phyloP scores from a whole-genome alignment of 2,329 filamentous ascomycete species.

The Beauveria varroae region DNA sequence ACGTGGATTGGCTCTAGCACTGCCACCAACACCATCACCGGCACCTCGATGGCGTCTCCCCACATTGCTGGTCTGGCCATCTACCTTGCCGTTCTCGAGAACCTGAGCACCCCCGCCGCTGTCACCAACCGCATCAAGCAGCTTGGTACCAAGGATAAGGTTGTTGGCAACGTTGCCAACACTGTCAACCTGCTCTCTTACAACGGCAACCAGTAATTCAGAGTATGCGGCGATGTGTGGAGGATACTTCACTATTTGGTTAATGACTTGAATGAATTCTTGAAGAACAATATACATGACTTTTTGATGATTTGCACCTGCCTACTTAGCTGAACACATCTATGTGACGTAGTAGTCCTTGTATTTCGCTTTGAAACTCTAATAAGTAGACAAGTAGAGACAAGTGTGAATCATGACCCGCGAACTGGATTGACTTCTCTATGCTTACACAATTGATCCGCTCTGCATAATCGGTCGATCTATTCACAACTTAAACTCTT shows the following conservation, averaged over 20 bases:
- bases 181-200: constrained; percentile 7
- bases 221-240: not conserved
- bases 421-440: too few species aligned
- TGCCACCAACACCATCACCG: constrained; percentile 31
- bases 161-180: not conserved
- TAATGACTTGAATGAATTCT: not conserved
- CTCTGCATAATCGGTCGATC: too few species aligned
- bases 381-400: too few species aligned
- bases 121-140: constrained; percentile 4
- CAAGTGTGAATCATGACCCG: too few species aligned
- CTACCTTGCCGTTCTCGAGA: constrained; percentile 19
- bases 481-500: too few species aligned
- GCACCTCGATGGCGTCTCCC: constrained; percentile 47
- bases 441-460: too few species aligned
- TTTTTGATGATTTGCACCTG: not conserved
- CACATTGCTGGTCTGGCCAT: constrained; percentile 27
- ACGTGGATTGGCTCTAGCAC: constrained; percentile 32
- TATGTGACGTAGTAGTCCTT: too few species aligned
- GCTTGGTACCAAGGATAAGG: not conserved
- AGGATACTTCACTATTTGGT: not conserved
- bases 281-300: not conserved
- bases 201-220: constrained; percentile 4
- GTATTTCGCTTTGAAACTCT: too few species aligned
- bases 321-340: too few species aligned
- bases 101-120: not conserved